These are phyloP conservation scores for Curvularia verruculosa DNA, from an alignment of 2,329 filamentous ascomycete genomes.

Conservation along the genomic window DNA sequence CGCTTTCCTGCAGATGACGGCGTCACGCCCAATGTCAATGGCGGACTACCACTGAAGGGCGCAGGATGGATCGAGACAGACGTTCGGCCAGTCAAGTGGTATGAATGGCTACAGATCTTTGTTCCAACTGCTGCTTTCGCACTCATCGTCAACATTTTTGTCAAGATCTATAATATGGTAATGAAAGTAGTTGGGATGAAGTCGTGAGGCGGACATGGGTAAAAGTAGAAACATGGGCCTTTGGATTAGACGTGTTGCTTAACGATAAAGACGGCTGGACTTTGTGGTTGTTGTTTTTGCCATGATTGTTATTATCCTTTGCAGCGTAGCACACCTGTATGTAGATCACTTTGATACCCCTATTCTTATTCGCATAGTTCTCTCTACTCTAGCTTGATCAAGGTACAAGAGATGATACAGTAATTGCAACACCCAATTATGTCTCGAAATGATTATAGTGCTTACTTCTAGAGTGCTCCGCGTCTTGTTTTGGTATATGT, in stretches of 20 bases:
- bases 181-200: conserved; percentile 20
- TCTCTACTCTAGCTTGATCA: background rate
- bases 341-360: conserved; percentile 25
- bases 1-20: conserved; percentile 74
- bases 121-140: conserved; percentile 46
- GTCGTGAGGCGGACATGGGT: background rate
- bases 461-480: background rate
- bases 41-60: conserved; percentile 35
- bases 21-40: conserved; percentile 23
- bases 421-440: background rate
- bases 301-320: background rate
- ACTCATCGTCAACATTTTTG: conserved; percentile 45
- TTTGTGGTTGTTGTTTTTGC: background rate
- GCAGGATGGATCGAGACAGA: conserved; percentile 56
- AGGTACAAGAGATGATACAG: background rate
- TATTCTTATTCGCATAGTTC: background rate
- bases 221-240: background rate
- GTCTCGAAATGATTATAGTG: background rate
- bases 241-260: background rate
- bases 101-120: conserved; percentile 55
- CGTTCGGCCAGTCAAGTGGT: conserved; percentile 47
- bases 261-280: background rate
- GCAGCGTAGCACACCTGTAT: conserved; percentile 3
- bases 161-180: conserved; percentile 33
- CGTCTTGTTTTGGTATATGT: background rate